Evolutionary conservation across 176 grass and related monocot species (phyloP), one percentile per base, ranked within the genome.

Genomic region (Oryza nivara): DNA sequence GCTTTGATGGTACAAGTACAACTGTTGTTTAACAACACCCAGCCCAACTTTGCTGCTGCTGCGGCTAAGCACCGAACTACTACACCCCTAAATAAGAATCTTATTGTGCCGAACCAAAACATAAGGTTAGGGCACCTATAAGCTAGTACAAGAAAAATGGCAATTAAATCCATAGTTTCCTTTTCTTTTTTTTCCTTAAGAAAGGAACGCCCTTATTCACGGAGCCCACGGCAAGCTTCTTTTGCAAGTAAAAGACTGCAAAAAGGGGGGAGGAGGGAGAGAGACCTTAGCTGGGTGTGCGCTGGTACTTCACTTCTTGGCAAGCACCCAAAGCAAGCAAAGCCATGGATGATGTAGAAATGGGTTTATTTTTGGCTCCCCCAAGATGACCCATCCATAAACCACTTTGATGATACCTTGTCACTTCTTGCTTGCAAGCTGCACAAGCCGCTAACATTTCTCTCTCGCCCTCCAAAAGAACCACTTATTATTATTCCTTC

Each of bases 221-320:
- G 73, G 86, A 86, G 83, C 83, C 90, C 80, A 89, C 76, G 44
- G 75, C 83, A 79, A 47, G 67, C 65, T 80, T 83, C 80, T 48
- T 36, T 79, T 26, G 88, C 81, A 85, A 90, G 73, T 63, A 49
- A 87, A 87, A 73, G 65, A 78, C 73, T 82, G 85, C 84, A 90
- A 85, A 85, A 85, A 85, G 68, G 10, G n/a, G 54, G 38, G 45
- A 38, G 38, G 45, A 38, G 30, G 9, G 52, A 38, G 80, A 28
- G 67, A 14, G 51, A 81, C 40, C 61, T 74, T 74, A 83, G 74
- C 88, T 86, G 88, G 10, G 49, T 68, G 34, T 73, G 77, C 6
- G 87, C 60, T 84, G 80, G 81, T 23, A 20, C 76, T 70, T 8
- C 30, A 25, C 76, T 75, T 8, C 30, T n/a, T 60, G 19, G 41